A percentile compares a stretch with the other conserved stretches of the same genome.
Evolutionary conservation across 2,329 filamentous ascomycete species (phyloP).

Genomic region (Exserohilum rostratum): DNA sequence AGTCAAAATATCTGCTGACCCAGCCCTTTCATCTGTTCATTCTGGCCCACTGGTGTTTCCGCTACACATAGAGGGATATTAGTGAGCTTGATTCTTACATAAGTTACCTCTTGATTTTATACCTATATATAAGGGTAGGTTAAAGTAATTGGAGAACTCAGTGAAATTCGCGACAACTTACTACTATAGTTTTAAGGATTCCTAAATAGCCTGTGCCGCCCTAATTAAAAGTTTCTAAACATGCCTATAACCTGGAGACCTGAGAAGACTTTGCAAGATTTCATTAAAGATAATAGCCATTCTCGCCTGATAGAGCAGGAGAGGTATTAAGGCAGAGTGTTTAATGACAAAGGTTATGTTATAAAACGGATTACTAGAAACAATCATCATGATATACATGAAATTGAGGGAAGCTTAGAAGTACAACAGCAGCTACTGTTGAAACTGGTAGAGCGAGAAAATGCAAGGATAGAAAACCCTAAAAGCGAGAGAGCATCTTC

Average conservation of each 20-base stretch:
- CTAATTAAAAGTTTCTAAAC: constrained; percentile 5
- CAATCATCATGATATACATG: constrained; percentile 8
- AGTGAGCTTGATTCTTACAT: constrained; percentile 6
- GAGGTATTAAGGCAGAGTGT: constrained; percentile 13
- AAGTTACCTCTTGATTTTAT: constrained; percentile 3
- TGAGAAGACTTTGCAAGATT: constrained; percentile 7
- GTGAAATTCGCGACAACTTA: constrained; percentile 4
- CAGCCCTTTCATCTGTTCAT: background rate
- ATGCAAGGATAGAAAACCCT: constrained; percentile 11
- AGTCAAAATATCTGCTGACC: background rate
- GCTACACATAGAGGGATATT: background rate
- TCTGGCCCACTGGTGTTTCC: background rate
- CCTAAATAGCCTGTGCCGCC: background rate
- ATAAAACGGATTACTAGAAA: constrained; percentile 1
- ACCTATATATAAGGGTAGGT: constrained; percentile 5
- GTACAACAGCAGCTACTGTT: constrained; percentile 16
- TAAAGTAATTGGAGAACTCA: background rate
- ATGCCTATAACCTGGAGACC: constrained; percentile 4
- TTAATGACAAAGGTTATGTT: constrained; percentile 12
- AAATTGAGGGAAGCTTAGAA: constrained; percentile 14
- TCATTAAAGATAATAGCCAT: constrained; percentile 11
- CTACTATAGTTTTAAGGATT: constrained; percentile 5
- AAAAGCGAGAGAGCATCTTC: background rate
- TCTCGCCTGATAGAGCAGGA: constrained; percentile 8
- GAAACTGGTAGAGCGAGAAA: constrained; percentile 21